phyloP scores from a whole-genome alignment of 2,329 filamentous ascomycete species.

The Trichocomaceae sp. region DNA sequence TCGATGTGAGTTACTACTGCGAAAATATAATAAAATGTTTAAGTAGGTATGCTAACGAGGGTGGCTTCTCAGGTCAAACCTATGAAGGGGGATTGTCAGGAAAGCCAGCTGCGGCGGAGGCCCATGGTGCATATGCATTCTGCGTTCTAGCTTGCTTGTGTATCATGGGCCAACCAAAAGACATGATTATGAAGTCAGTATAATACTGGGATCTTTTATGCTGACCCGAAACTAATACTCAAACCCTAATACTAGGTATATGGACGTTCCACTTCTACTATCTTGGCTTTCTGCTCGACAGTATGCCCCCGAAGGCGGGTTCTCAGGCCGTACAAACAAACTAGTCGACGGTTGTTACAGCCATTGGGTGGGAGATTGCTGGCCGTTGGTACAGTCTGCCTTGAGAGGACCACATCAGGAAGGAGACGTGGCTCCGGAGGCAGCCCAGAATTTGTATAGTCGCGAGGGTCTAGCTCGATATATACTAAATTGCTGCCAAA shows the following conservation, averaged over 20 bases:
- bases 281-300: conserved; percentile 88
- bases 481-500: conserved; percentile 81
- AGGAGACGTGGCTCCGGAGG: conserved; percentile 17
- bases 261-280: conserved; percentile 70
- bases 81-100: conserved; percentile 91
- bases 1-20: conserved; percentile 51
- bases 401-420: conserved; percentile 49
- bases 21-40: neutral
- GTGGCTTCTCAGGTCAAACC: conserved; percentile 62
- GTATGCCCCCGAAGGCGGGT: conserved; percentile 84
- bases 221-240: neutral
- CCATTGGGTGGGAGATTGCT: conserved; percentile 95
- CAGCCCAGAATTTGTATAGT: conserved; percentile 54
- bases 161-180: conserved; percentile 72
- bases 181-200: conserved; percentile 64
- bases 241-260: conserved; percentile 47
- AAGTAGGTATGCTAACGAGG: conserved; percentile 13
- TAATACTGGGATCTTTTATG: neutral
- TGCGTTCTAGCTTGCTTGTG: conserved; percentile 85
- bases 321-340: conserved; percentile 93
- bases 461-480: conserved; percentile 81
- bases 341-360: conserved; percentile 97
- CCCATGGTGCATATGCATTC: conserved; percentile 94
- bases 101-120: conserved; percentile 71
- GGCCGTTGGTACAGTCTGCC: conserved; percentile 80